A percentile compares a stretch with the other conserved stretches of the same genome.
Conservation (phyloP, 192 early-diverging fungal species). For the Cetraspora pellucida region DNA sequence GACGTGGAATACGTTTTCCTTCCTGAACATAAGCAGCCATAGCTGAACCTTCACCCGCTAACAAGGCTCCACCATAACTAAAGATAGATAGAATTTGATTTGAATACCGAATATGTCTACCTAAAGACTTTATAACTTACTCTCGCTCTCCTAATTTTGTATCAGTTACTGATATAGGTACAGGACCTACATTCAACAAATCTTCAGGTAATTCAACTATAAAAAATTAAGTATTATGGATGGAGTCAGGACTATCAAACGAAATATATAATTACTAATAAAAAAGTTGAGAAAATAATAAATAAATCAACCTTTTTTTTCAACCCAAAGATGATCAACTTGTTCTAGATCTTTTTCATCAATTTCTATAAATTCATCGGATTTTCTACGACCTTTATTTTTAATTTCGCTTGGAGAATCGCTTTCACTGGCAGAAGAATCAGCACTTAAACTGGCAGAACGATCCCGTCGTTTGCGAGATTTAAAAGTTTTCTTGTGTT, state of each 20-base stretch:
- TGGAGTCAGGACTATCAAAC: background rate
- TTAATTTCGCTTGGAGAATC: background rate
- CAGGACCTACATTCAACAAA: conserved; percentile 64
- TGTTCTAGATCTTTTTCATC: conserved; percentile 19
- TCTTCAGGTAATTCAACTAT: conserved; percentile 65
- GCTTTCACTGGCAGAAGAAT: background rate
- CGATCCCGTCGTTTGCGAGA: background rate
- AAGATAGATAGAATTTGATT: conserved; percentile 38
- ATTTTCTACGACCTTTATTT: background rate
- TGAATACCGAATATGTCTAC: background rate
- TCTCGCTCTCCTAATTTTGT: conserved; percentile 64
- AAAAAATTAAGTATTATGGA: background rate
- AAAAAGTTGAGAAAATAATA: background rate
- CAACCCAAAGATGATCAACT: conserved; percentile 58
- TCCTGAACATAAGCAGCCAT: conserved; percentile 89
- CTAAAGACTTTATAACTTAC: conserved; percentile 33
- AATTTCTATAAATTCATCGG: background rate
- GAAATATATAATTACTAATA: background rate
- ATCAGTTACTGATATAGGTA: conserved; percentile 61
- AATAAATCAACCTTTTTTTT: conserved; percentile 51
- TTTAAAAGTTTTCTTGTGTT: background rate
- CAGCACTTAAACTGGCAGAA: background rate
- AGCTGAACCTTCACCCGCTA: conserved; percentile 89
- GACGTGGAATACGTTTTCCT: conserved; percentile 93
- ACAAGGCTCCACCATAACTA: conserved; percentile 77